Evolutionary conservation across 2,329 filamentous ascomycete species (phyloP).

Genomic region (Leptosphaerulina australis): DNA sequence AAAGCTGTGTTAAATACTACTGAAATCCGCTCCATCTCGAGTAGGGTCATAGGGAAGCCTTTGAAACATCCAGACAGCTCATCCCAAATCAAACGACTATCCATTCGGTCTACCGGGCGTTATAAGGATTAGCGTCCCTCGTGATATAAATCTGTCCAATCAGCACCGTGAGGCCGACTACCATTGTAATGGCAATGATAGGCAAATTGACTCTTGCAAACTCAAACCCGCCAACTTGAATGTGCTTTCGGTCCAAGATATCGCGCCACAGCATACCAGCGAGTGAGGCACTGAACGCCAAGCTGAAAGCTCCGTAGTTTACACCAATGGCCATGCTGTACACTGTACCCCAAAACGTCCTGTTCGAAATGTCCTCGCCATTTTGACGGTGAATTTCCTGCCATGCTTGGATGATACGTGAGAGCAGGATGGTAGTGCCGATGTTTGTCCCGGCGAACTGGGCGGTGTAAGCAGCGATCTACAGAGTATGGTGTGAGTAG

Average conservation of each 20-base stretch:
- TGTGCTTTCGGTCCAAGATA: constrained; percentile 71
- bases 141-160: constrained; percentile 69
- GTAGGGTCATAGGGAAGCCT: too few species aligned
- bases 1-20: too few species aligned
- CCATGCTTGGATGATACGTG: constrained; percentile 73
- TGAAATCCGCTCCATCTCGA: too few species aligned
- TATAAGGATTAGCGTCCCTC: constrained; percentile 51
- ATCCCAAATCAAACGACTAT: too few species aligned
- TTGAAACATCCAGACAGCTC: too few species aligned
- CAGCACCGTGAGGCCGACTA: constrained; percentile 65
- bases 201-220: constrained; percentile 73
- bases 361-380: constrained; percentile 61
- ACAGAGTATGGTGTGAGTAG: background rate
- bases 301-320: constrained; percentile 76
- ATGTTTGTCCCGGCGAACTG: constrained; percentile 80
- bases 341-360: constrained; percentile 74
- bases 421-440: constrained; percentile 74
- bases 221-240: constrained; percentile 66
- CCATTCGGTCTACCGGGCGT: too few species aligned
- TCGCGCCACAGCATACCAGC: constrained; percentile 76
- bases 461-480: background rate
- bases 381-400: constrained; percentile 61
- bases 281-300: constrained; percentile 72
- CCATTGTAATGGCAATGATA: constrained; percentile 73
- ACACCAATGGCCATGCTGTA: constrained; percentile 77